Percentiles rank a stretch among this genome's conserved stretches.
phyloP scores from a whole-genome alignment of 1,139 yeast genomes.

The Komagataea norvegica region DNA sequence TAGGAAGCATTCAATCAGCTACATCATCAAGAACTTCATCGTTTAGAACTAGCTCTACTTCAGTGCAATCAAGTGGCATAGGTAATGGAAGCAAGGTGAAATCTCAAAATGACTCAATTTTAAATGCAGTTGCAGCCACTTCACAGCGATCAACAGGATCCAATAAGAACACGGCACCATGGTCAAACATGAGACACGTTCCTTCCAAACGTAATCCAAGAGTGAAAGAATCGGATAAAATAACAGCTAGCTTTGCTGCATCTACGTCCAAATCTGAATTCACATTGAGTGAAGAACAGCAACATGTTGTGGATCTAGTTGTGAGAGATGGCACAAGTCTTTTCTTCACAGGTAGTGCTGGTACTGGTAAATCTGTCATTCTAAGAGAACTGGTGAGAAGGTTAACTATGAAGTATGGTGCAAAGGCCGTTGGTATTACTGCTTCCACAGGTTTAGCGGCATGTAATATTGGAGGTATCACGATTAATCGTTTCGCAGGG shows the following conservation, averaged over 20 bases:
- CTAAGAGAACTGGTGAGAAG: conserved; percentile 52
- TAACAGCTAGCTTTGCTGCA: background rate
- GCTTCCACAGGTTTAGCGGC: conserved; percentile 95
- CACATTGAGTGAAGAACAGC: conserved; percentile 42
- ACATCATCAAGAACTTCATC: no score
- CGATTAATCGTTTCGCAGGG: conserved; percentile 74
- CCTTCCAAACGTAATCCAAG: conserved; percentile 20
- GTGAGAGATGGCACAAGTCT: conserved; percentile 46
- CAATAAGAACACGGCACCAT: background rate
- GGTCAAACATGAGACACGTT: conserved; percentile 3
- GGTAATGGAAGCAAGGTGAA: no score
- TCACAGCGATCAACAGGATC: background rate
- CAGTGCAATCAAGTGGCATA: background rate
- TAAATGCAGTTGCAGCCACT: background rate
- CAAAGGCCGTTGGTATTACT: conserved; percentile 63
- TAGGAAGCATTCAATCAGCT: conserved; percentile 8
- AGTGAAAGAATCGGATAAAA: conserved; percentile 10
- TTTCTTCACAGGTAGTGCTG: conserved; percentile 79
- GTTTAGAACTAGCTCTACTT: no score
- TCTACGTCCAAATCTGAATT: conserved; percentile 3
- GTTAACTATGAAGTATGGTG: conserved; percentile 39
- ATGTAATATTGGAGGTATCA: conserved; percentile 77
- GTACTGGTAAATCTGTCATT: conserved; percentile 81
- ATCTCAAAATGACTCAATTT: background rate
- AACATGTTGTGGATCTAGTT: conserved; percentile 46